Conservation (phyloP, 345 rosid species). For the Nephelium lappaceum region DNA sequence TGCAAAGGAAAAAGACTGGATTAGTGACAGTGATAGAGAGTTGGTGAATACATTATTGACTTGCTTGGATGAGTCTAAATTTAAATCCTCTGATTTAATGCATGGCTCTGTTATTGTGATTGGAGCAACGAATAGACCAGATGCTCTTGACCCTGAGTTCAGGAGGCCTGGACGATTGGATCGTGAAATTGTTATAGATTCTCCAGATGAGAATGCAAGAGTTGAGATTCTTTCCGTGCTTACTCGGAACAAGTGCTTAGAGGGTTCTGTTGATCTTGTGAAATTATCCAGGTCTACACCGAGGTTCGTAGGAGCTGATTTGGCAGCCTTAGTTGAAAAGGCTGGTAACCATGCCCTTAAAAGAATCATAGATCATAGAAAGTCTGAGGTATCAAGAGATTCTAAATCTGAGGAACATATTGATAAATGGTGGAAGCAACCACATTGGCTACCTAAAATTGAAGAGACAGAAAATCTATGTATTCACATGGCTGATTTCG, state of each 20-base stretch:
- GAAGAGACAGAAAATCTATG: constrained; percentile 69
- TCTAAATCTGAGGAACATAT: constrained; percentile 30
- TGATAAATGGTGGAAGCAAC: constrained; percentile 67
- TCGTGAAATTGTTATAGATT: constrained; percentile 72
- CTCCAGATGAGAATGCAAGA: constrained; percentile 79
- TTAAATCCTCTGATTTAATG: constrained; percentile 32
- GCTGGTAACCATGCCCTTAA: constrained; percentile 80
- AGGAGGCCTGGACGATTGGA: constrained; percentile 91
- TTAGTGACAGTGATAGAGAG: constrained; percentile 68
- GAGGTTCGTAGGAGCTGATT: constrained; percentile 92
- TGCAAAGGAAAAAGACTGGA: background rate
- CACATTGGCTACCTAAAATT: constrained; percentile 46
- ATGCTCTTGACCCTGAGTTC: constrained; percentile 77
- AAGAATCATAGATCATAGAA: constrained; percentile 54
- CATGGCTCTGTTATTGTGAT: constrained; percentile 74
- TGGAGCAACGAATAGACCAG: constrained; percentile 90
- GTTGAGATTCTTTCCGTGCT: constrained; percentile 70
- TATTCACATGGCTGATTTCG: constrained; percentile 75
- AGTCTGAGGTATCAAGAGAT: constrained; percentile 41
- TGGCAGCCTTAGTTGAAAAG: constrained; percentile 66
- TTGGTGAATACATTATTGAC: constrained; percentile 83
- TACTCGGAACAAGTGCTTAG: constrained; percentile 55
- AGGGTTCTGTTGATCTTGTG: constrained; percentile 69
- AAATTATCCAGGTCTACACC: constrained; percentile 83
- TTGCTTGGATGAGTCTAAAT: constrained; percentile 75